phyloP scores from a whole-genome alignment of 2,329 filamentous ascomycete species.

The Apiospora saccharicola region DNA sequence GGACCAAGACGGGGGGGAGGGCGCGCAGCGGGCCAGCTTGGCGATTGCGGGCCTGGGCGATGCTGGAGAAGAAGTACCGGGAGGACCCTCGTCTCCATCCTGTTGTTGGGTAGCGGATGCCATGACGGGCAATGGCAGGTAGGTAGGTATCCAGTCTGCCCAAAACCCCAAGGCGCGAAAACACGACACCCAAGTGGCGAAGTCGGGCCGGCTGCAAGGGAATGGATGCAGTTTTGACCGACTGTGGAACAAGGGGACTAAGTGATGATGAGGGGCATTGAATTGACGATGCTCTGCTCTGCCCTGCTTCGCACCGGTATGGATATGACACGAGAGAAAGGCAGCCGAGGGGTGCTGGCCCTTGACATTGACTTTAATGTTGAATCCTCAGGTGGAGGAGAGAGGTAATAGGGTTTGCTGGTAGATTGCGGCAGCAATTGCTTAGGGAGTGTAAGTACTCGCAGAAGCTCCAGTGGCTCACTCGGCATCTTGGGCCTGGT shows the following conservation, averaged over 20 bases:
- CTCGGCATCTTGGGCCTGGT: background rate
- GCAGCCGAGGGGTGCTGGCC: background rate
- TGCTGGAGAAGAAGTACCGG: constrained; percentile 11
- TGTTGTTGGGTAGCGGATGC: background rate
- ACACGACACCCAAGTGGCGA: background rate
- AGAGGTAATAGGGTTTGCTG: background rate
- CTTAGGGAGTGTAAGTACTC: background rate
- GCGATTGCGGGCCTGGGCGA: constrained; percentile 16
- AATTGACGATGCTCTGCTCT: background rate
- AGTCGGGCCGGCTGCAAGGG: constrained; percentile 16
- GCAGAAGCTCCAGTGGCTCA: background rate
- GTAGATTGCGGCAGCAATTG: background rate
- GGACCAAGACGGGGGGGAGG: constrained; percentile 8
- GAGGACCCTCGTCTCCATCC: background rate
- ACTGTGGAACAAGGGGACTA: background rate
- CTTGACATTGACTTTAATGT: background rate
- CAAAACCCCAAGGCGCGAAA: background rate
- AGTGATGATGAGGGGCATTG: background rate
- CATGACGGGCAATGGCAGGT: background rate
- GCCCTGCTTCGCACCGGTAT: background rate
- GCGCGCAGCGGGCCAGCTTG: constrained; percentile 16
- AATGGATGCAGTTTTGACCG: constrained; percentile 11
- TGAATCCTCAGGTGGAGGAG: too few relatives aligned
- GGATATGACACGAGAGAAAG: constrained; percentile 3
- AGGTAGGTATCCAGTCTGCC: background rate